A percentile compares a stretch with the other conserved stretches of the same genome.
Conservation (phyloP, 371 early-diverging fungal genomes). For the Mucor mucedo region DNA sequence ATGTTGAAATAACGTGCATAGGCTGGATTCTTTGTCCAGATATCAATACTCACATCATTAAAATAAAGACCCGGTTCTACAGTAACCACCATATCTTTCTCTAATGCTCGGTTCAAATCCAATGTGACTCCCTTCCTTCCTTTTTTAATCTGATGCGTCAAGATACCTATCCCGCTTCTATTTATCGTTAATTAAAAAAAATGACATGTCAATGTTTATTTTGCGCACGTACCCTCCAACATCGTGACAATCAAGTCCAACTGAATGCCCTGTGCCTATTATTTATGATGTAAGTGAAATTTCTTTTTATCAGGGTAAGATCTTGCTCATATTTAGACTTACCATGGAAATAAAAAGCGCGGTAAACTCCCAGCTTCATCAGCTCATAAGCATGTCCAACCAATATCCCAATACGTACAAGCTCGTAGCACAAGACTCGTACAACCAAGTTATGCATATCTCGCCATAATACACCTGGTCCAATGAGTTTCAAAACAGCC, state of each 20-base stretch:
- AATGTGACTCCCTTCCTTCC: background rate
- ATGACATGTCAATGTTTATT: background rate
- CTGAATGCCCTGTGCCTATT: conserved; percentile 59
- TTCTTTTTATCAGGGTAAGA: background rate
- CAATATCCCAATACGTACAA: conserved; percentile 73
- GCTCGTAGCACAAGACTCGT: conserved; percentile 67
- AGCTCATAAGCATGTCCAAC: conserved; percentile 66
- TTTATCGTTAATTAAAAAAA: background rate
- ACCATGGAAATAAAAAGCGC: conserved; percentile 90
- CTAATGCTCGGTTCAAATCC: conserved; percentile 49
- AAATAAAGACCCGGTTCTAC: conserved; percentile 90
- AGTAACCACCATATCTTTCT: conserved; percentile 85
- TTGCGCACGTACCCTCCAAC: conserved; percentile 74
- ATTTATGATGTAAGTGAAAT: too few relatives aligned
- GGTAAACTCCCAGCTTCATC: conserved; percentile 65
- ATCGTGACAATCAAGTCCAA: conserved; percentile 87
- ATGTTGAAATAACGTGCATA: conserved; percentile 67
- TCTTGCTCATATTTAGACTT: conserved; percentile 2
- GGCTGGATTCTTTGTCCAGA: conserved; percentile 54
- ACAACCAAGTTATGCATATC: conserved; percentile 86
- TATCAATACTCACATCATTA: conserved; percentile 53
- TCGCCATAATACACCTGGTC: conserved; percentile 85
- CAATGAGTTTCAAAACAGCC: conserved; percentile 60
- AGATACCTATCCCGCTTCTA: background rate
- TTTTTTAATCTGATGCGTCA: conserved; percentile 3